Evolutionary conservation across 192 early-diverging fungal genomes (phyloP), one percentile per base, ranked within the genome.

Genomic region (Ambispora gerdemannii): DNA sequence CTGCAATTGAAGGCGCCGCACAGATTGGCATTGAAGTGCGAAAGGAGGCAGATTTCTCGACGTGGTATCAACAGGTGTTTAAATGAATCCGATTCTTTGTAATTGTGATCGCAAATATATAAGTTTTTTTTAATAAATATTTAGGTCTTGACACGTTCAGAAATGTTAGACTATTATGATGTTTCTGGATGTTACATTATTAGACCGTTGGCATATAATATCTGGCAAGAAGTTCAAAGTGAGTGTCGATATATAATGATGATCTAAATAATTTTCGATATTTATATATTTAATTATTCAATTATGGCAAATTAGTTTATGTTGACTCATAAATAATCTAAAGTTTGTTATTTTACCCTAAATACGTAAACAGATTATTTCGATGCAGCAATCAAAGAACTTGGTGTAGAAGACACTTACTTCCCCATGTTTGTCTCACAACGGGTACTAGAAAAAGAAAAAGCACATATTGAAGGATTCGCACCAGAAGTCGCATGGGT

Each of bases 401-500:
- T 93, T 75, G 96, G 96, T 56, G 95, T 99, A 24, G 93, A 95
- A 71, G 93, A 98, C 80, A 90, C 91, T 76, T 99, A 97, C 82
- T 99, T 99, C 88, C 97, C 97, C 60, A 99, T 99, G 96, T 99
- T 99, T 81, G 94, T 99, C 15, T 90, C 95, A 19, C 81, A 82
- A 68, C 80, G 85, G 70, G 89, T 89, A 50, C 84, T 99, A 72
- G 89, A 99, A 72, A 85, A 86, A 69, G 97, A 99, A 77, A 99
- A 99, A 89, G 95, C 97, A 70, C 97, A 99, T 81, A 89, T 99
- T 63, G 97, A 99, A 74, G 97, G 97, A 25, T 99, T 99, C 80
- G 93, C 96, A 50, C 95, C 97, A 31, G 97, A 99, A 78, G 97
- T 99, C n/a, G 97, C 97, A 15, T 99, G 97, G 97, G 97, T 99